Conservation (phyloP, 208 protist genomes). For the Lotmaria passim region DNA sequence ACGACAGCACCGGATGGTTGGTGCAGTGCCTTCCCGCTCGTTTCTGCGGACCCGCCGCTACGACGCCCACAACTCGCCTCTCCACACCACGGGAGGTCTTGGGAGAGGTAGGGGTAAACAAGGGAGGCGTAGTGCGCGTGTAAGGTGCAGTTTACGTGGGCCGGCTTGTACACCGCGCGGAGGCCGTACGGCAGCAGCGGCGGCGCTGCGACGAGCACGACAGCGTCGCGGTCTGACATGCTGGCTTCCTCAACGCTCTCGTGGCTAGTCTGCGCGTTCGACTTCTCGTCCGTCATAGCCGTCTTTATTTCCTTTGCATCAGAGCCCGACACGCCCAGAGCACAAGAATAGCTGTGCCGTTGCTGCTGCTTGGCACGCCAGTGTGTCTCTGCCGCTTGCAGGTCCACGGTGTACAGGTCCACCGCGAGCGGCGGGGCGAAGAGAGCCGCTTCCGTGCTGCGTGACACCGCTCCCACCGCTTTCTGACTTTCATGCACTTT, state of each 20-base stretch:
- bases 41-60: neutral
- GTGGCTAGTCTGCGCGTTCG: too few relatives aligned
- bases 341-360: too few relatives aligned
- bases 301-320: neutral
- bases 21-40: neutral
- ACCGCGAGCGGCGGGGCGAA: slow-evolving; percentile 43
- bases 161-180: slow-evolving; percentile 68
- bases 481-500: too few relatives aligned
- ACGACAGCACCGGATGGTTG: neutral
- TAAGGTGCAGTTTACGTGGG: slow-evolving; percentile 63
- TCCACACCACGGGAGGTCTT: slow-evolving; percentile 50
- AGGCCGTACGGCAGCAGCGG: slow-evolving; percentile 59
- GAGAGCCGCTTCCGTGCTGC: neutral
- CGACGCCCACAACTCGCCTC: too few relatives aligned
- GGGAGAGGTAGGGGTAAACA: slow-evolving; percentile 36
- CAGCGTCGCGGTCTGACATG: neutral
- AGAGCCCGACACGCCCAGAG: too few relatives aligned
- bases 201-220: slow-evolving; percentile 7
- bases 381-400: slow-evolving; percentile 27
- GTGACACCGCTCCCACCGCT: neutral
- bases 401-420: slow-evolving; percentile 41
- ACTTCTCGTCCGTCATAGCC: neutral
- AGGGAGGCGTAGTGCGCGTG: slow-evolving; percentile 61
- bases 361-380: slow-evolving; percentile 10
- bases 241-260: neutral